Evolutionary conservation across 2,329 filamentous ascomycete genomes (phyloP), one percentile per base, ranked within the genome.

Genomic region (Lachnellula cervina): DNA sequence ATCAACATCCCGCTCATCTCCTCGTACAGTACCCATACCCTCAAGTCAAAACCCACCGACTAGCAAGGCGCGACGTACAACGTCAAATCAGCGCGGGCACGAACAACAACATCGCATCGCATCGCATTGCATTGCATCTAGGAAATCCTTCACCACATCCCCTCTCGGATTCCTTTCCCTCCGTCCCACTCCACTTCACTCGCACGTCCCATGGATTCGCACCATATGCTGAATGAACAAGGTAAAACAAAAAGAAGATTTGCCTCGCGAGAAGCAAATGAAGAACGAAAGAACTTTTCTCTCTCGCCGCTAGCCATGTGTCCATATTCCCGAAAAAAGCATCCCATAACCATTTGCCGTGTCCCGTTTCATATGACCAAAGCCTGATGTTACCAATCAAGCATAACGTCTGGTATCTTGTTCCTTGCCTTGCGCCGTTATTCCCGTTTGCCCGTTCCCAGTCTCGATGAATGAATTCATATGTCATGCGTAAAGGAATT

Each of bases 381-480:
- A 52, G 40, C 42, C 42, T 17, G 44, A 19, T 34, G 8, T 44
- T 28, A 21, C n/a, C 19, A 34, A 34, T 17, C 40, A 23, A 19
- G 23, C 21, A 17, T 23, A 21, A 7, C 16, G 45, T 34, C 28
- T 46, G 40, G 50, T 52, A 52, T 52, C 50, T 52, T 46, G 23
- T 45, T 32, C 23, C 44, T 28, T 21, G 44, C 50, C 50, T 52
- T 52, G 50, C 50, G 50, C 50, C 50, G 28, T 47, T 45, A n/a
- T 32, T 46, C 50, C 50, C 42, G 21, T 42, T 45, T 38, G 40
- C 50, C 25, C 34, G 23, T 34, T 17, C 19, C 48, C 48, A 42
- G 34, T 52, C 11, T 25, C 25, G 9, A 19, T n/a, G 40, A 9
- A 25, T 6, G 43, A 44, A n/a, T 45, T 4, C 37, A 32, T 5